Conservation (phyloP, 2,329 filamentous ascomycete species). For the Macroventuria anomochaeta region DNA sequence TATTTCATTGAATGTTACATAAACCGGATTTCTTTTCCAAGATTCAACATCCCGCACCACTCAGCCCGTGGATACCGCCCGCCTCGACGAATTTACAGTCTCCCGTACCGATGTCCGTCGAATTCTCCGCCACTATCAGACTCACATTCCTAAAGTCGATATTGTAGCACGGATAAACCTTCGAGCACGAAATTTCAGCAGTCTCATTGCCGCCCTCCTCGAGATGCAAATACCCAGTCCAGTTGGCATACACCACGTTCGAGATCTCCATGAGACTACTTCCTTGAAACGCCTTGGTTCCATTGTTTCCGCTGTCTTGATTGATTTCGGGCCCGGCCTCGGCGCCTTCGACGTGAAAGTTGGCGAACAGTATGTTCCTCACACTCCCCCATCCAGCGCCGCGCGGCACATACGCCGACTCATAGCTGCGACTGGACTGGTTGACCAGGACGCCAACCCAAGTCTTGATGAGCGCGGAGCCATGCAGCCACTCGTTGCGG, state of each 20-base stretch:
- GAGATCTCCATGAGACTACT: constrained; percentile 7
- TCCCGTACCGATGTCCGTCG: neutral
- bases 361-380: constrained; percentile 1
- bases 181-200: neutral
- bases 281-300: neutral
- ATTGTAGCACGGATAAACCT: constrained; percentile 1
- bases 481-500: constrained; percentile 6
- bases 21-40: too few relatives aligned
- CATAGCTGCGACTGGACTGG: constrained; percentile 6
- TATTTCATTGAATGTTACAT: too few relatives aligned
- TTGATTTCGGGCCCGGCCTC: constrained; percentile 10
- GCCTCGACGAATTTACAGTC: neutral
- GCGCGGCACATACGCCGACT: constrained; percentile 1
- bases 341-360: constrained; percentile 6
- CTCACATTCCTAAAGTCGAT: constrained; percentile 1
- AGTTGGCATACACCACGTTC: constrained; percentile 1
- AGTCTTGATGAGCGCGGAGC: constrained; percentile 4
- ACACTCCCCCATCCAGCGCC: constrained; percentile 3
- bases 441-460: constrained; percentile 7
- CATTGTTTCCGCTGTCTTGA: constrained; percentile 7
- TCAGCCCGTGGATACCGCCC: neutral
- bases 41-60: constrained; percentile 1
- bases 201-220: neutral
- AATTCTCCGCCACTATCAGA: neutral
- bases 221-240: constrained; percentile 7